A percentile compares a stretch with the other conserved stretches of the same genome.
Evolutionary conservation across 352 stramenopile genomes (phyloP).

Genomic region (Phytophthora boehmeriae): DNA sequence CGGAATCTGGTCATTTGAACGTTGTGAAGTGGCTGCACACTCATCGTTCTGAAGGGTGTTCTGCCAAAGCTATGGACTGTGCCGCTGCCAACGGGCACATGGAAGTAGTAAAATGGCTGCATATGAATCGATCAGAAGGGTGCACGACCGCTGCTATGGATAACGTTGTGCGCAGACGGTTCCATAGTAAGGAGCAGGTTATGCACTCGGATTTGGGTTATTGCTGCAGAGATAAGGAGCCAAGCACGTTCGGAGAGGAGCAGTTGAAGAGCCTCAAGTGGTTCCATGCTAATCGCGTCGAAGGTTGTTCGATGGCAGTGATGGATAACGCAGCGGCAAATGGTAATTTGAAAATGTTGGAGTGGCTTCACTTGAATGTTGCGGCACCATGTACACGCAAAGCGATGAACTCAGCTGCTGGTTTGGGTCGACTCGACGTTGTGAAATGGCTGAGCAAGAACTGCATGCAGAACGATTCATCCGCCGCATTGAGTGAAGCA

Average conservation of each 20-base stretch:
- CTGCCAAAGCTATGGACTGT: not conserved
- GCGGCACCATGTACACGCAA: not conserved
- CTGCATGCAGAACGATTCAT: not conserved
- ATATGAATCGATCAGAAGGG: too few species aligned
- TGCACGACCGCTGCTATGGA: not conserved
- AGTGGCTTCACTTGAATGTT: not conserved
- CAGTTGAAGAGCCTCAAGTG: not conserved
- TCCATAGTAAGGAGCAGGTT: too few species aligned
- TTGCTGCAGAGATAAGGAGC: not conserved
- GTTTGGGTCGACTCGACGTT: not conserved
- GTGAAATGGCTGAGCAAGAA: not conserved
- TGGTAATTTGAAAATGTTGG: not conserved
- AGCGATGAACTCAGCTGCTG: not conserved
- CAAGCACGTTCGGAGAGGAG: not conserved
- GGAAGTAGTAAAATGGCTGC: too few species aligned
- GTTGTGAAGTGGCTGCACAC: constrained; percentile 1
- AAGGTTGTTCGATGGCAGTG: not conserved
- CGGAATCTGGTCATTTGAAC: not conserved
- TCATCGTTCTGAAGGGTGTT: not conserved
- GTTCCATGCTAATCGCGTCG: not conserved
- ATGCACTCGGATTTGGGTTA: not conserved
- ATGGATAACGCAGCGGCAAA: not conserved
- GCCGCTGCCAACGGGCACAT: not conserved
- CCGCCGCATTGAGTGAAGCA: not conserved
- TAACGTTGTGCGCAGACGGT: not conserved